phyloP scores from a whole-genome alignment of 495 filamentous ascomycete genomes.

The Chaetomidium leptoderma region DNA sequence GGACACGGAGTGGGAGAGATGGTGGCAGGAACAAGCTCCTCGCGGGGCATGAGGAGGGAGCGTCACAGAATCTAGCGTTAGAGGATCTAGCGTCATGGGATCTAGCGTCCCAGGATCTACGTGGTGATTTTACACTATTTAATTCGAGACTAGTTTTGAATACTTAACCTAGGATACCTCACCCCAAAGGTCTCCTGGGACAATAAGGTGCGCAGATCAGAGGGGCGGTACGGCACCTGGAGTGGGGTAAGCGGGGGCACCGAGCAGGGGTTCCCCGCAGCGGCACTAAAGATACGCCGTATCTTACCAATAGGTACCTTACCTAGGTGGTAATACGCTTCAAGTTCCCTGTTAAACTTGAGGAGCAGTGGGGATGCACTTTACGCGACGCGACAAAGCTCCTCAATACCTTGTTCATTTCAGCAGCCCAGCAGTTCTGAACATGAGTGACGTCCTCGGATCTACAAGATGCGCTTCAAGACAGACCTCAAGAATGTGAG shows the following conservation, averaged over 20 bases:
- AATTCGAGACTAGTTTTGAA: too few species aligned
- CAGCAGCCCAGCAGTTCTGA: not conserved
- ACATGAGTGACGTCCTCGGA: not conserved
- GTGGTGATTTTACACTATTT: too few species aligned
- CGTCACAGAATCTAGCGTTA: too few species aligned
- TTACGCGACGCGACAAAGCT: not conserved
- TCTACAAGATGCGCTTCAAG: conserved; percentile 67
- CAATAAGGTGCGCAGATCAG: not conserved
- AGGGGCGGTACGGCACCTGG: not conserved
- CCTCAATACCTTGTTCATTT: not conserved
- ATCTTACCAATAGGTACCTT: too few species aligned
- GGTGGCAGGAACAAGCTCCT: conserved; percentile 26
- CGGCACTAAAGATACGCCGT: too few species aligned
- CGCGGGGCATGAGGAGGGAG: conserved; percentile 20
- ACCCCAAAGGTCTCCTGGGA: too few species aligned
- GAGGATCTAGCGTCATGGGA: too few species aligned
- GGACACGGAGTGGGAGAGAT: conserved; percentile 29
- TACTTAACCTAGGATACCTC: too few species aligned
- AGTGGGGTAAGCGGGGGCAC: not conserved
- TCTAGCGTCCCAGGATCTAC: too few species aligned
- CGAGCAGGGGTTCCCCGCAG: not conserved
- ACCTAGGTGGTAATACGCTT: too few species aligned
- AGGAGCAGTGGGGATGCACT: not conserved
- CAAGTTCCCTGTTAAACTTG: too few species aligned
- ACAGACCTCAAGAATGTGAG: conserved; percentile 73